Evolutionary conservation across 257 asterid genomes (phyloP).

Genomic region (Nicotiana tomentosiformis): DNA sequence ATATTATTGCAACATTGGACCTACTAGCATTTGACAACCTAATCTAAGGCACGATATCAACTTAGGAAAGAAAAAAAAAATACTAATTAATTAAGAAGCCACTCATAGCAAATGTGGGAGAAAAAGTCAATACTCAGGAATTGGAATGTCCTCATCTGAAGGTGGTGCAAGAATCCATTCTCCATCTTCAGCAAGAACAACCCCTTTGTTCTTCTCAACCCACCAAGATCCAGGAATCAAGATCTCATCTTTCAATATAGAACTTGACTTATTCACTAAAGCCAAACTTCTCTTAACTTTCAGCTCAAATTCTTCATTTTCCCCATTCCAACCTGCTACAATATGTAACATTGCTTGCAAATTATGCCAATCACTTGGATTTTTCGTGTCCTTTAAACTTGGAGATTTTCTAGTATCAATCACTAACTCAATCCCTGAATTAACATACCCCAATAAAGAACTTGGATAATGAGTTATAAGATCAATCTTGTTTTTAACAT

Average conservation of each 20-base stretch:
- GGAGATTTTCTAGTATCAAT: slow-evolving; percentile 67
- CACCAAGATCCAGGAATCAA: slow-evolving; percentile 88
- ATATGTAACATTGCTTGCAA: slow-evolving; percentile 74
- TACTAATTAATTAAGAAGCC: neutral
- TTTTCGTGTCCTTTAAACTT: slow-evolving; percentile 46
- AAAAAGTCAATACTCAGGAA: slow-evolving; percentile 45
- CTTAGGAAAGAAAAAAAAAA: neutral
- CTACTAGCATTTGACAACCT: neutral
- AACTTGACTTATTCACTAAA: slow-evolving; percentile 71
- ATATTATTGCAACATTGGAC: neutral
- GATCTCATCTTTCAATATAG: slow-evolving; percentile 57
- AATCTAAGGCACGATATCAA: neutral
- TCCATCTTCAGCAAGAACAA: slow-evolving; percentile 43
- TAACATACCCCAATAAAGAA: slow-evolving; percentile 39
- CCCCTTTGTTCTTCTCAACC: slow-evolving; percentile 83
- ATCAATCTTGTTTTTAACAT: slow-evolving; percentile 64
- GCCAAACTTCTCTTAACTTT: slow-evolving; percentile 67
- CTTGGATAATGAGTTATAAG: slow-evolving; percentile 60
- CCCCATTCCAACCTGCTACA: slow-evolving; percentile 84
- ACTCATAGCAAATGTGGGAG: neutral
- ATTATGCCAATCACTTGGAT: slow-evolving; percentile 84
- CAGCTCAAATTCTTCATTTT: slow-evolving; percentile 45
- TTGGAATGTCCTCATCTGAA: slow-evolving; percentile 59
- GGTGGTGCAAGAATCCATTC: slow-evolving; percentile 68
- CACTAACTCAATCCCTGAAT: slow-evolving; percentile 39